Base-by-base conservation (phyloP, 106 monocot species). In the Allium cepa region DNA sequence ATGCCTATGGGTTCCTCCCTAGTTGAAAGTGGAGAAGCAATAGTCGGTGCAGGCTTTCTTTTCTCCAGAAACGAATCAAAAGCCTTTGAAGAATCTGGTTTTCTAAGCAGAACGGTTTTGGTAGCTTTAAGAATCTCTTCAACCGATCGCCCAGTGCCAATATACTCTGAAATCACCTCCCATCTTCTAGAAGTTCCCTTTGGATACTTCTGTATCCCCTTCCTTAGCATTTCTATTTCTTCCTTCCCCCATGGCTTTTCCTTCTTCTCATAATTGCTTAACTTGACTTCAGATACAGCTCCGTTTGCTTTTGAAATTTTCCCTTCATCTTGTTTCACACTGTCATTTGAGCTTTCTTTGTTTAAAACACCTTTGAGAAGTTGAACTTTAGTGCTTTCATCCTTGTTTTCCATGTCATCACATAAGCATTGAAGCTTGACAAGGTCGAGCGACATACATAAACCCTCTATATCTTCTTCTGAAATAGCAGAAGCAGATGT, bases 51-150 rank as follows among this genome's bases (percentile, higher is more conserved):
- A 17, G 91, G 85, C 69, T 95, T 95, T 58, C 94, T 84, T 69
- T 85, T 91, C 77, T 95, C 94, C 18, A 95, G 91, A 46, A 95
- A 95, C 14, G 83, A 91, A 60, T 88, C 94, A 14, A 95, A 95
- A 60, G 94, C 88, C 69, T 95, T 95, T 8, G 80, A 46, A 7
- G 90, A 80, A 67, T 91, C 91, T 15, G 94, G 94, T 70, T 95
- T 95, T 79, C 85, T 85, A 49, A 95, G 81, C 26, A 95, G 91
- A 36, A 95, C 88, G 2, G 91, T 95, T 73, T 95, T 95, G 8
- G 94, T 91, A 17, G 94, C 94, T 60, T 88, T 95, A 8, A 91
- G 85, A 63, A 95, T 91, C 76, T 91, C 94, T 62, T 91, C 90
- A 46, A 95, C 94, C 0, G 94, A 83, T 69, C 94, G 78, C 9